Percentiles rank a stretch among this genome's conserved stretches.
Conservation (phyloP, 805 yeast genomes). For the Jamesozyma rosinii region DNA sequence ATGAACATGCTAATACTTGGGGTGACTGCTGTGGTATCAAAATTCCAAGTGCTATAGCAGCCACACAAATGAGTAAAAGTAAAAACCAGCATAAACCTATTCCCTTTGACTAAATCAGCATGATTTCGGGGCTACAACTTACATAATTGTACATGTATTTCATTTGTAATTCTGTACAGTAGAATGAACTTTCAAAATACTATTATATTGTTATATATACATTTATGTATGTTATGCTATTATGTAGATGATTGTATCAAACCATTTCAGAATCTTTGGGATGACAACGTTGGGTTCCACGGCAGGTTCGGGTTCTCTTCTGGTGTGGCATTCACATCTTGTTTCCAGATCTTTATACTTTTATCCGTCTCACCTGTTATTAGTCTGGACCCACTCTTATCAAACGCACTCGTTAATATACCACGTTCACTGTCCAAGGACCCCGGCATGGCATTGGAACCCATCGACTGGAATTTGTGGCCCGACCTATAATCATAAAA, state of each 20-base stretch:
- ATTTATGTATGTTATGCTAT: no score
- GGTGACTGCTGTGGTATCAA: conserved; percentile 98
- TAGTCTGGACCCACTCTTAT: conserved; percentile 67
- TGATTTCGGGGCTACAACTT: no score
- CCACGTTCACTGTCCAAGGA: conserved; percentile 58
- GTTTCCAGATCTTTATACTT: conserved; percentile 67
- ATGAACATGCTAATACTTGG: conserved; percentile 56
- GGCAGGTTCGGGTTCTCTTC: conserved; percentile 24
- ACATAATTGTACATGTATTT: no score
- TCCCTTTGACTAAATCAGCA: conserved; percentile 51
- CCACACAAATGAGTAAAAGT: conserved; percentile 44
- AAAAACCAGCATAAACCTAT: conserved; percentile 34
- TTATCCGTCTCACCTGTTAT: conserved; percentile 90
- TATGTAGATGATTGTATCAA: no score
- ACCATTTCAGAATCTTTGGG: conserved; percentile 22
- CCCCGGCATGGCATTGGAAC: conserved; percentile 58
- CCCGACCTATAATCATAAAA: conserved; percentile 77
- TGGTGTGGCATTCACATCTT: conserved; percentile 30
- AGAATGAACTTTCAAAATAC: not conserved
- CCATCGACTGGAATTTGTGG: conserved; percentile 43
- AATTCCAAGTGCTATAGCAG: conserved; percentile 92
- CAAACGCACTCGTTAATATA: conserved; percentile 63
- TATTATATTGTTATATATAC: not conserved
- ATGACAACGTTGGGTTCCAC: conserved; percentile 25
- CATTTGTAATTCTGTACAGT: no score